phyloP scores from a whole-genome alignment of 495 filamentous ascomycete genomes.

The Hypoxylon crocopeplum region DNA sequence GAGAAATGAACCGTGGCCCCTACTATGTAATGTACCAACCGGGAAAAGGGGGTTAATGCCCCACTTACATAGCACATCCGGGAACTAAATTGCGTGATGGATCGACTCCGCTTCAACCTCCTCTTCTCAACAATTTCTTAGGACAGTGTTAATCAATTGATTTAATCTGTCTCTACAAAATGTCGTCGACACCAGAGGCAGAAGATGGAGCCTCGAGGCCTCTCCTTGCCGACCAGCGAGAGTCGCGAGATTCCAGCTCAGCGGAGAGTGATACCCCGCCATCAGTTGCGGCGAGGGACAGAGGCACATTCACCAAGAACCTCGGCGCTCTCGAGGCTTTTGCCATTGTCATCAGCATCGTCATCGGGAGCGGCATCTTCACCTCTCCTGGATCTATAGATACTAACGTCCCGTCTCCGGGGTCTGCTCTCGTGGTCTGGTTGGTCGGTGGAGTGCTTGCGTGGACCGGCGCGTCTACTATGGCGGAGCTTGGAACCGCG shows the following conservation, averaged over 20 bases:
- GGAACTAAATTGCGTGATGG: neutral
- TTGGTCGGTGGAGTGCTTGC: conserved; percentile 60
- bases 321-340: conserved; percentile 60
- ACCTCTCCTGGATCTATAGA: conserved; percentile 64
- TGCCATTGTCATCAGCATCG: conserved; percentile 61
- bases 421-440: conserved; percentile 59
- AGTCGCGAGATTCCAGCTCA: neutral
- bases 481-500: conserved; percentile 62
- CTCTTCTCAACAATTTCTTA: conserved; percentile 6
- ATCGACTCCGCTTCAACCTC: conserved; percentile 22
- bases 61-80: too few relatives aligned
- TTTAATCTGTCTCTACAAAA: neutral
- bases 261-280: conserved; percentile 6
- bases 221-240: conserved; percentile 36
- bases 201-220: conserved; percentile 39
- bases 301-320: conserved; percentile 52
- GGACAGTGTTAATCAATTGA: neutral
- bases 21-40: too few relatives aligned
- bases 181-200: conserved; percentile 12
- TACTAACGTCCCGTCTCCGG: conserved; percentile 62
- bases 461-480: conserved; percentile 61
- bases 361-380: conserved; percentile 63
- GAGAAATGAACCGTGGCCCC: too few relatives aligned
- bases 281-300: conserved; percentile 9
- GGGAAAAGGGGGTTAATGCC: too few relatives aligned